phyloP scores from a whole-genome alignment of 1,284 basidiomycete species.

The Malassezia dermatis region DNA sequence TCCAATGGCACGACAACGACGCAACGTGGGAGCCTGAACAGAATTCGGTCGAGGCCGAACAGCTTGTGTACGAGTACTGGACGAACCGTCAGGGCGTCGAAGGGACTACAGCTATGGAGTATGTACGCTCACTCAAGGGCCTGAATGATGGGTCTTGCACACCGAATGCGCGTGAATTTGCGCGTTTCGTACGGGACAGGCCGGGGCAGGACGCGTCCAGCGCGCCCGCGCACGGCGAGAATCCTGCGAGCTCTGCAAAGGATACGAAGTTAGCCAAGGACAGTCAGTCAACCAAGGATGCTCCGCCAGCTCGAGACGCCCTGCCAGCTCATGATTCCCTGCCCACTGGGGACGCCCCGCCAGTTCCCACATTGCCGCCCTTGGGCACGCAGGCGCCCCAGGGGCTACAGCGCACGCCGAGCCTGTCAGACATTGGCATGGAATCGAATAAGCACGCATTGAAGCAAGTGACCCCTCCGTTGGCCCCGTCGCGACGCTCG shows the following conservation, averaged over 20 bases:
- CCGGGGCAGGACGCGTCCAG: background rate
- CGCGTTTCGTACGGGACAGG: background rate
- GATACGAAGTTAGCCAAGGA: no score
- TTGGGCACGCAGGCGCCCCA: no score
- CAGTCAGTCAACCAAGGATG: no score
- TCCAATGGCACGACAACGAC: slow-evolving; percentile 1
- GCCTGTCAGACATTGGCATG: no score
- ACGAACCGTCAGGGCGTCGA: background rate
- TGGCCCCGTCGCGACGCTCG: background rate
- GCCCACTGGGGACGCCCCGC: no score
- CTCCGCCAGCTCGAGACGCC: no score
- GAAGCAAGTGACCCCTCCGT: background rate
- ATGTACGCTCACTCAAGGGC: background rate
- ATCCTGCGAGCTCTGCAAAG: no score
- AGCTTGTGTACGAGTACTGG: slow-evolving; percentile 11
- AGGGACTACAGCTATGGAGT: background rate
- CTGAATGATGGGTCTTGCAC: background rate
- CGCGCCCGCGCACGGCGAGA: background rate
- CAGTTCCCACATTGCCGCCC: no score
- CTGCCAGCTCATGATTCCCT: no score
- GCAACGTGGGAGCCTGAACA: slow-evolving; percentile 10
- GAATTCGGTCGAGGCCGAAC: slow-evolving; percentile 6
- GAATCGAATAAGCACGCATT: no score
- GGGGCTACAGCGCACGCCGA: no score
- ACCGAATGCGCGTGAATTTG: background rate